phyloP scores from a whole-genome alignment of 2,329 filamentous ascomycete species.

The Trichoderma pleuroti region DNA sequence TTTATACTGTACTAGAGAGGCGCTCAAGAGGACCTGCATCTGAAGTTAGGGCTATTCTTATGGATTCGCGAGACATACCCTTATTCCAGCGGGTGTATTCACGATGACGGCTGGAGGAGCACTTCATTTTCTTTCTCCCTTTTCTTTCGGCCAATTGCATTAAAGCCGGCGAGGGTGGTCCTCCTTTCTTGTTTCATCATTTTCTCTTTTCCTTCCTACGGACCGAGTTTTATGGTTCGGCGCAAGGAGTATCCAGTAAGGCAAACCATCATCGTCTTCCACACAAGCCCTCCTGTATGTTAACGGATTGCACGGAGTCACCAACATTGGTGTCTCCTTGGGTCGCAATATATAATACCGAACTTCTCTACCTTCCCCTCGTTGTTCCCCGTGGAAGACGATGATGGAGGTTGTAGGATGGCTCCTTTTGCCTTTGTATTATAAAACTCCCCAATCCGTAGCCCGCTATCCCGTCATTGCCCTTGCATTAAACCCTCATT shows the following conservation, averaged over 20 bases:
- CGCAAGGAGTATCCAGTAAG: conserved; percentile 42
- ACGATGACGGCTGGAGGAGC: conserved; percentile 28
- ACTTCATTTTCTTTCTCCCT: conserved; percentile 26
- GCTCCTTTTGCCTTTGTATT: conserved; percentile 42
- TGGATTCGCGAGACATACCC: conserved; percentile 30
- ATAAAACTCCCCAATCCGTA: conserved; percentile 27
- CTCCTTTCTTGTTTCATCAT: conserved; percentile 18
- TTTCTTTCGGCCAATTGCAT: conserved; percentile 24
- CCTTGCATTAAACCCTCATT: conserved; percentile 1
- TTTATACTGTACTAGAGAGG: conserved; percentile 23
- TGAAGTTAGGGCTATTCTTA: conserved; percentile 26
- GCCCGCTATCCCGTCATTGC: not conserved
- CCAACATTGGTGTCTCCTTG: conserved; percentile 33
- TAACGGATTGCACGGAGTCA: conserved; percentile 46
- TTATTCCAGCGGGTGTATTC: conserved; percentile 33
- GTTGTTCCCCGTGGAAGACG: conserved; percentile 52
- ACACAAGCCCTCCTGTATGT: conserved; percentile 59
- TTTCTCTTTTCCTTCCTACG: conserved; percentile 9
- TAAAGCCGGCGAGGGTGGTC: conserved; percentile 21
- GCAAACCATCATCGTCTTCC: conserved; percentile 71
- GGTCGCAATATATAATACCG: conserved; percentile 44
- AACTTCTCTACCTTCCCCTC: conserved; percentile 33
- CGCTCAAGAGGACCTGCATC: conserved; percentile 22
- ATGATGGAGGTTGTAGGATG: conserved; percentile 59
- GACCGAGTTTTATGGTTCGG: conserved; percentile 15